phyloP scores from a whole-genome alignment of 208 protist species.

The Leishmania arabica region DNA sequence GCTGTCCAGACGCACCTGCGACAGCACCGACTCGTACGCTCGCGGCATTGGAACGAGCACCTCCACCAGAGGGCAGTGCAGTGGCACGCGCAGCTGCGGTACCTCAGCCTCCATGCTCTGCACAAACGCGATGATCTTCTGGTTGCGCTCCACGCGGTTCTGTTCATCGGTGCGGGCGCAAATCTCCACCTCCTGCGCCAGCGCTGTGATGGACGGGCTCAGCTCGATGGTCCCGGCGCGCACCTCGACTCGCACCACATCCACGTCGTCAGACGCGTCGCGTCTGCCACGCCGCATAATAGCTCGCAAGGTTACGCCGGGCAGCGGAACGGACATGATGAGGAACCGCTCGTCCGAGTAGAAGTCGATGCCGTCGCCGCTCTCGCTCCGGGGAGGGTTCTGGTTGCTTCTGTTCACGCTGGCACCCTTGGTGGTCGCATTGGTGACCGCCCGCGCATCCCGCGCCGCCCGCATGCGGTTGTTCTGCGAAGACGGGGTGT shows the following conservation, averaged over 20 bases:
- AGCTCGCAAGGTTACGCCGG: conserved; percentile 39
- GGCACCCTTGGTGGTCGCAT: neutral
- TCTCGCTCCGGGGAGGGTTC: neutral
- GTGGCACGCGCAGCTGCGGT: conserved; percentile 20
- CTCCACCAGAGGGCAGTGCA: conserved; percentile 59
- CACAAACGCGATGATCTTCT: conserved; percentile 33
- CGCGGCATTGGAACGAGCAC: conserved; percentile 76
- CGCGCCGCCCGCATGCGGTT: neutral
- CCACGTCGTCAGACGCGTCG: conserved; percentile 33
- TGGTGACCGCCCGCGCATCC: conserved; percentile 1
- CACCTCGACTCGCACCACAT: conserved; percentile 63
- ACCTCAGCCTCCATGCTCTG: conserved; percentile 51
- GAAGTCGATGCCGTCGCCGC: conserved; percentile 11
- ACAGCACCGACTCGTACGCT: conserved; percentile 44
- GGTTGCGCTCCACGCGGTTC: conserved; percentile 23
- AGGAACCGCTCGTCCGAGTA: conserved; percentile 38
- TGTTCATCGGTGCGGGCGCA: conserved; percentile 36
- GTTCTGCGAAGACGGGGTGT: conserved; percentile 8
- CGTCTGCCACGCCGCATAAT: conserved; percentile 23
- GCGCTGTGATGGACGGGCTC: conserved; percentile 61
- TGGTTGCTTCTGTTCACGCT: conserved; percentile 1
- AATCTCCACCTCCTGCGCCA: conserved; percentile 76
- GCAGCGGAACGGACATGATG: conserved; percentile 69
- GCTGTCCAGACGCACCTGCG: conserved; percentile 27
- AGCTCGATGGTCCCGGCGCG: conserved; percentile 68